These are phyloP conservation scores for Colletotrichum graminicola DNA, from an alignment of 2,329 filamentous ascomycete species.

Conservation along the genomic window DNA sequence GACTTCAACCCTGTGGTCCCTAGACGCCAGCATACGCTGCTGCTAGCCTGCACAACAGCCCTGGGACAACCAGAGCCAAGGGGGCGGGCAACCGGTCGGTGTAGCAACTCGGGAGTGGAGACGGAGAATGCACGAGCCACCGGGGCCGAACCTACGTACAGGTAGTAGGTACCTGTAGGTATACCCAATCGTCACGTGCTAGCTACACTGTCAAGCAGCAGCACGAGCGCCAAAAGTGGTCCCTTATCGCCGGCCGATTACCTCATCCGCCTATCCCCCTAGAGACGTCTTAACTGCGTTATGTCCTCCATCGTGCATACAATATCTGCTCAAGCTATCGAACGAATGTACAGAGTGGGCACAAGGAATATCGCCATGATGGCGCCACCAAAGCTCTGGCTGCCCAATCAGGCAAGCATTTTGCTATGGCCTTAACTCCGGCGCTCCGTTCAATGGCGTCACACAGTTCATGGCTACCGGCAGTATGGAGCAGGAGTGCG, in stretches of 20 bases:
- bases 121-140: neutral
- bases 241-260: constrained; percentile 9
- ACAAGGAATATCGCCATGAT: too few relatives aligned
- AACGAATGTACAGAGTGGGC: neutral
- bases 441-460: neutral
- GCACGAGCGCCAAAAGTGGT: too few relatives aligned
- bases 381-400: too few relatives aligned
- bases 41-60: constrained; percentile 30
- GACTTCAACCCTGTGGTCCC: constrained; percentile 14
- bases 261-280: neutral
- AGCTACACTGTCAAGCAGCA: neutral
- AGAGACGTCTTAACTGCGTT: neutral
- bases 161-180: too few relatives aligned
- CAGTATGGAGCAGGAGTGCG: neutral
- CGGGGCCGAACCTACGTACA: neutral
- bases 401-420: too few relatives aligned
- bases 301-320: neutral
- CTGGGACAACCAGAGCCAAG: constrained; percentile 13
- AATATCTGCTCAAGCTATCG: neutral
- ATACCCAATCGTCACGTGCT: too few relatives aligned
- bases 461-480: neutral
- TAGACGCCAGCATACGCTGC: constrained; percentile 10
- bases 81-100: neutral
- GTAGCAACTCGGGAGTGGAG: constrained; percentile 12
- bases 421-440: neutral